Percentiles rank a stretch among this genome's conserved stretches.
phyloP scores from a whole-genome alignment of 2,329 filamentous ascomycete species.

The Clonostachys sp. region DNA sequence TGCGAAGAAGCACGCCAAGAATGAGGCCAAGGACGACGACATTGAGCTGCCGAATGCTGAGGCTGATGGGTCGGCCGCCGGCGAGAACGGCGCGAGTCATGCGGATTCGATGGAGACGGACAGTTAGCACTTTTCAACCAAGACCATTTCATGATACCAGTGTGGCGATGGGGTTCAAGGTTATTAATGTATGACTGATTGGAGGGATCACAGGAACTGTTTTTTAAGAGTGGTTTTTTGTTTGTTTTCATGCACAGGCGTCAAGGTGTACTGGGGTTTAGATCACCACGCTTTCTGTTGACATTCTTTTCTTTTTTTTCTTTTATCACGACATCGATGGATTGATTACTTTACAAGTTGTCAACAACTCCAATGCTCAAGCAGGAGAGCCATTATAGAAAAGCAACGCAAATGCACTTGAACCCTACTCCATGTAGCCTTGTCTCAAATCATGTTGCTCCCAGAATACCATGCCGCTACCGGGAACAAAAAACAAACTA shows the following conservation, averaged over 20 bases:
- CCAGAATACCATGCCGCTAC: too few species aligned
- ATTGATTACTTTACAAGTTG: too few species aligned
- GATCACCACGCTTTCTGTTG: not conserved
- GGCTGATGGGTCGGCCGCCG: constrained; percentile 5
- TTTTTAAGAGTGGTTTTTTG: too few species aligned
- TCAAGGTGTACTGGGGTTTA: not conserved
- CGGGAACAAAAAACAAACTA: too few species aligned
- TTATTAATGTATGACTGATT: too few species aligned
- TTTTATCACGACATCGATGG: too few species aligned
- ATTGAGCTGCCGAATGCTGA: constrained; percentile 3
- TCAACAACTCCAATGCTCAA: too few species aligned
- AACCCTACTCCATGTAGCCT: too few species aligned
- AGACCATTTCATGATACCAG: not conserved
- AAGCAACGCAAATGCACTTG: too few species aligned
- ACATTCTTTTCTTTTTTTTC: not conserved
- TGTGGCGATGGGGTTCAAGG: not conserved
- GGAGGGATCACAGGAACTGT: too few species aligned
- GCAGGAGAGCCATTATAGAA: too few species aligned
- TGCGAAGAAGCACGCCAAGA: constrained; percentile 49
- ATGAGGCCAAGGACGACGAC: constrained; percentile 18
- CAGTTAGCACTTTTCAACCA: constrained; percentile 1
- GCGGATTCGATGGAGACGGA: constrained; percentile 10
- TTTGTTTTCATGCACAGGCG: not conserved
- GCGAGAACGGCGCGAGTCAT: constrained; percentile 1
- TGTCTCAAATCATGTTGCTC: too few species aligned